Conservation (phyloP, 352 stramenopile genomes). For the Elongisporangium undulatum region DNA sequence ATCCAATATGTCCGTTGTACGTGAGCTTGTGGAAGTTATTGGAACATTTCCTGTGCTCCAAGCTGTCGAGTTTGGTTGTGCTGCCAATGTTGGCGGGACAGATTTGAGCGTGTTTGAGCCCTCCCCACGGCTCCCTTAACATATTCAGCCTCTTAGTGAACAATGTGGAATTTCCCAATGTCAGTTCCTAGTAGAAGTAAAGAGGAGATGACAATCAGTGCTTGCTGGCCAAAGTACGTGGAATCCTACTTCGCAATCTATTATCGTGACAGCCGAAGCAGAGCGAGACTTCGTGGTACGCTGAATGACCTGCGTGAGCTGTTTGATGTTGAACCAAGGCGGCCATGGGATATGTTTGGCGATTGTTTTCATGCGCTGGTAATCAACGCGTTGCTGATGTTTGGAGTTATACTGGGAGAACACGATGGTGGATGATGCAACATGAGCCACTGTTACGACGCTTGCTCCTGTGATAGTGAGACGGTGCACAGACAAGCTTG, state of each 20-base stretch:
- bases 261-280: neutral
- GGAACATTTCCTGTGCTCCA: constrained; percentile 9
- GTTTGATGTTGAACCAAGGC: constrained; percentile 4
- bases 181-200: too few species aligned
- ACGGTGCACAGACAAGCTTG: neutral
- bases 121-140: constrained; percentile 22
- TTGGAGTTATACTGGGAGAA: constrained; percentile 15
- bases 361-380: constrained; percentile 29
- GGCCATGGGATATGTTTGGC: constrained; percentile 20
- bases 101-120: constrained; percentile 23
- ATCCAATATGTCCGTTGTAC: constrained; percentile 10
- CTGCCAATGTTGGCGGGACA: constrained; percentile 22
- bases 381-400: constrained; percentile 27
- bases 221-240: too few species aligned
- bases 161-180: too few species aligned
- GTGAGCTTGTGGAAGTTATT: constrained; percentile 15
- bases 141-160: constrained; percentile 18
- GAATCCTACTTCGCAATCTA: too few species aligned
- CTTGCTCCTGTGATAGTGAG: neutral
- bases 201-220: too few species aligned
- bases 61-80: constrained; percentile 14
- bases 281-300: neutral
- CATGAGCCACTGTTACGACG: neutral
- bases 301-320: neutral
- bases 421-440: neutral